phyloP scores from a whole-genome alignment of 169 alveolate genomes.

The Plasmodium relictum region DNA sequence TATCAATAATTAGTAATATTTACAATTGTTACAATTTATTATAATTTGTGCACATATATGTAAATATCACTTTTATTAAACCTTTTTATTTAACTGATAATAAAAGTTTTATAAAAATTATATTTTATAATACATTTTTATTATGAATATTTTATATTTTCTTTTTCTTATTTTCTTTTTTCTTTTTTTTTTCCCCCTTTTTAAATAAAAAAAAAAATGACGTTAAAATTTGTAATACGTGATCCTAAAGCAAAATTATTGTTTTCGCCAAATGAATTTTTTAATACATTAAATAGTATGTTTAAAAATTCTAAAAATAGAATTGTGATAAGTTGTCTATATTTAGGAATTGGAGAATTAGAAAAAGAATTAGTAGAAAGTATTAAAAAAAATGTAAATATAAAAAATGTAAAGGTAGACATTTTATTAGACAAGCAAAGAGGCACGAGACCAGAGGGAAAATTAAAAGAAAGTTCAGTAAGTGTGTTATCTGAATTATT shows the following conservation, averaged over 20 bases:
- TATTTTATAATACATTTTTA: too few species aligned
- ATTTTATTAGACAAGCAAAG: slow-evolving; percentile 82
- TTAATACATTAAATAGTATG: slow-evolving; percentile 76
- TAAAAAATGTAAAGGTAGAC: slow-evolving; percentile 78
- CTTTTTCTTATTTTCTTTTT: too few species aligned
- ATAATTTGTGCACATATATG: too few species aligned
- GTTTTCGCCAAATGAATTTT: slow-evolving; percentile 81
- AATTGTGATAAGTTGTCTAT: slow-evolving; percentile 83
- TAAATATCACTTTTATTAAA: too few species aligned
- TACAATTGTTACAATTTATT: too few species aligned
- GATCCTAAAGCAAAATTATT: slow-evolving; percentile 78
- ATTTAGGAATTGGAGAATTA: slow-evolving; percentile 82
- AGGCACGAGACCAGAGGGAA: slow-evolving; percentile 77
- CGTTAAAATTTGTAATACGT: slow-evolving; percentile 79
- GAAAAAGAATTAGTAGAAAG: slow-evolving; percentile 79
- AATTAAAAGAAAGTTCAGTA: slow-evolving; percentile 72
- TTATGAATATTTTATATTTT: too few species aligned
- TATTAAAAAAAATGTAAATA: slow-evolving; percentile 74
- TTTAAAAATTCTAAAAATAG: slow-evolving; percentile 76
- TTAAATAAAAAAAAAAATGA: slow-evolving; percentile 33
- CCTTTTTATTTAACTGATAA: too few species aligned
- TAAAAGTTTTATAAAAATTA: too few species aligned
- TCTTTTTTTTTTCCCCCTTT: background rate
- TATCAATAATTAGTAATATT: too few species aligned
- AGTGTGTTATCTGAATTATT: slow-evolving; percentile 77